These are phyloP conservation scores for Solanum sitiens DNA, from an alignment of 257 asterid species.

Conservation along the genomic window DNA sequence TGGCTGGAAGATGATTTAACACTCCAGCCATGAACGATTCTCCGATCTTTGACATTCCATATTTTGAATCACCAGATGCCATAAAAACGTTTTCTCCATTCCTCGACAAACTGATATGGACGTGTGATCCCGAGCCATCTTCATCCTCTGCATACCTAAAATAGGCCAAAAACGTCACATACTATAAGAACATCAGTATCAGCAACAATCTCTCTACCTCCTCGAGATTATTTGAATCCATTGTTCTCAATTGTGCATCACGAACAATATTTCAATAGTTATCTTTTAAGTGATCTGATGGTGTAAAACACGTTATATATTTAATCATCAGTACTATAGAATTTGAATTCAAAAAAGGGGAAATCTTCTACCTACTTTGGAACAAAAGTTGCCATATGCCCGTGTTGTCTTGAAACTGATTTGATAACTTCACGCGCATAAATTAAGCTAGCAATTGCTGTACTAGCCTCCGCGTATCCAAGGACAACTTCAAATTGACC, in stretches of 20 bases:
- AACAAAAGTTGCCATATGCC: constrained; percentile 74
- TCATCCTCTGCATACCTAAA: constrained; percentile 61
- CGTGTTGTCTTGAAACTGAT: constrained; percentile 81
- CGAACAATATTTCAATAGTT: background rate
- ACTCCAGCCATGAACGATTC: constrained; percentile 98
- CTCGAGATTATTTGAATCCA: background rate
- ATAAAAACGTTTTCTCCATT: constrained; percentile 68
- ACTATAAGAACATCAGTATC: background rate
- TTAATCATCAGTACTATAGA: background rate
- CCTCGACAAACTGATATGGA: constrained; percentile 69
- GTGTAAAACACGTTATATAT: background rate
- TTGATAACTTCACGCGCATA: constrained; percentile 65
- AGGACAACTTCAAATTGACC: constrained; percentile 86
- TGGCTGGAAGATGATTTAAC: constrained; percentile 76
- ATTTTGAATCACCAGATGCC: constrained; percentile 34
- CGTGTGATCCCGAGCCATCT: constrained; percentile 88
- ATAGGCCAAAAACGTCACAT: background rate
- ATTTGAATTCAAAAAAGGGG: background rate
- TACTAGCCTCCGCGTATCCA: constrained; percentile 48
- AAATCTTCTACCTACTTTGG: constrained; percentile 56
- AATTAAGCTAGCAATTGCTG: constrained; percentile 62
- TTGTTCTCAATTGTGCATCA: no score
- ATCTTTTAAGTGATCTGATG: background rate
- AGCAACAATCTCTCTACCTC: background rate
- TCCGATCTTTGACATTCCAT: constrained; percentile 72